phyloP scores from a whole-genome alignment of 2,329 filamentous ascomycete species.

The Geosmithia flava region DNA sequence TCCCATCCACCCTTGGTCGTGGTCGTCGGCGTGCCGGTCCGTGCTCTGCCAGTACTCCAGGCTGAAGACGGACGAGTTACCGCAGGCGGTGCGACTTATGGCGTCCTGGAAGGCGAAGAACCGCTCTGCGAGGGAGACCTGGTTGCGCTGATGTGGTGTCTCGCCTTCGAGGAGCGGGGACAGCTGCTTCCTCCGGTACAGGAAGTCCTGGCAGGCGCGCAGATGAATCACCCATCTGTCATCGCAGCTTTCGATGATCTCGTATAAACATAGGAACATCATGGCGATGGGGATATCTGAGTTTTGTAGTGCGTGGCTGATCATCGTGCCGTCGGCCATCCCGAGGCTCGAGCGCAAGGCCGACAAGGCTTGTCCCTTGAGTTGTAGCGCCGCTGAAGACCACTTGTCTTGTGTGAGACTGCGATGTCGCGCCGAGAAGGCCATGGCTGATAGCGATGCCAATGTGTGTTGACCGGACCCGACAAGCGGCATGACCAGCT shows the following conservation, averaged over 20 bases:
- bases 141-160: conserved; percentile 5
- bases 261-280: conserved; percentile 13
- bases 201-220: conserved; percentile 31
- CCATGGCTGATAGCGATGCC: conserved; percentile 1
- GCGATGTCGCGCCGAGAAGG: conserved; percentile 3
- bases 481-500: conserved; percentile 3
- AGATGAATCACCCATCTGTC: conserved; percentile 32
- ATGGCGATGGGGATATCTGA: not conserved
- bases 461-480: conserved; percentile 1
- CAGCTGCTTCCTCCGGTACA: conserved; percentile 20
- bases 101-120: conserved; percentile 40
- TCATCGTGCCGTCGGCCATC: not conserved
- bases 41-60: conserved; percentile 29
- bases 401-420: conserved; percentile 1
- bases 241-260: conserved; percentile 19
- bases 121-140: conserved; percentile 24
- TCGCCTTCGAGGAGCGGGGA: not conserved
- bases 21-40: conserved; percentile 11
- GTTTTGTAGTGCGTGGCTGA: not conserved
- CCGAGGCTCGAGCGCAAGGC: conserved; percentile 1
- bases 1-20: conserved; percentile 31
- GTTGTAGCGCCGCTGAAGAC: not conserved
- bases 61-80: conserved; percentile 30
- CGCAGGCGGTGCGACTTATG: conserved; percentile 36
- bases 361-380: conserved; percentile 1